Base-by-base conservation (phyloP, 768 basidiomycete genomes). In the Russula sp. region DNA sequence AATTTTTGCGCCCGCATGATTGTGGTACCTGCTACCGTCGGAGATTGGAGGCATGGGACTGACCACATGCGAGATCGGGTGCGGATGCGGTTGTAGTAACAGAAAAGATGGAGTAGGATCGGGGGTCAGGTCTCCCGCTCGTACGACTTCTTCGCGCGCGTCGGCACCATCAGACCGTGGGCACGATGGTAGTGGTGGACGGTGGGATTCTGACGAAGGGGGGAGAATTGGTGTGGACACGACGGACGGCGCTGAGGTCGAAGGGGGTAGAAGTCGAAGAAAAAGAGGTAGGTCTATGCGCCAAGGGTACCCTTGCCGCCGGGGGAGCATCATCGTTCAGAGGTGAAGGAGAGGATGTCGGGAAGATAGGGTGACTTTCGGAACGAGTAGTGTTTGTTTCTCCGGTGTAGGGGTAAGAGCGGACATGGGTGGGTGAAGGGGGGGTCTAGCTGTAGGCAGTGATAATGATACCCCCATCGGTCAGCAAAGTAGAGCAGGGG, bases 21-120 rank as follows among this genome's bases (percentile, higher is more conserved):
- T 18, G n/a, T 8, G 8, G n/a, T 31, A 37, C 48, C 55, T 45
- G n/a, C n/a, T 18, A 2, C 57, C 39, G 3, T 5, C 16, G 20
- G 40, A 27, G 7, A 16, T 52, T 5, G 51, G 5, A n/a, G 56
- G 16, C 37, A 60, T 39, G 65, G 22, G 67, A 68, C 39, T 57
- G 32, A n/a, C 56, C 55, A 14, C 62, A 65, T 16, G 44, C 32
- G 34, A 57, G 52, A 11, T 40, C 51, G 1, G 42, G 54, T 6
- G 50, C 62, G 2, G 49, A 58, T 47, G 44, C 32, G 20, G 61
- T 27, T 9, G 55, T 31, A 13, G 49, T 34, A 45, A 44, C 39
- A 10, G 45, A 35, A 45, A 59, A 59, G n/a, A 58, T 59, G 11
- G 45, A 6, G 52, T 37, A 0, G 62, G 62, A 35, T 63, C 62